A percentile compares a stretch with the other conserved stretches of the same genome.
phyloP scores from a whole-genome alignment of 2,329 filamentous ascomycete genomes.

The Fusarium marasasianum region DNA sequence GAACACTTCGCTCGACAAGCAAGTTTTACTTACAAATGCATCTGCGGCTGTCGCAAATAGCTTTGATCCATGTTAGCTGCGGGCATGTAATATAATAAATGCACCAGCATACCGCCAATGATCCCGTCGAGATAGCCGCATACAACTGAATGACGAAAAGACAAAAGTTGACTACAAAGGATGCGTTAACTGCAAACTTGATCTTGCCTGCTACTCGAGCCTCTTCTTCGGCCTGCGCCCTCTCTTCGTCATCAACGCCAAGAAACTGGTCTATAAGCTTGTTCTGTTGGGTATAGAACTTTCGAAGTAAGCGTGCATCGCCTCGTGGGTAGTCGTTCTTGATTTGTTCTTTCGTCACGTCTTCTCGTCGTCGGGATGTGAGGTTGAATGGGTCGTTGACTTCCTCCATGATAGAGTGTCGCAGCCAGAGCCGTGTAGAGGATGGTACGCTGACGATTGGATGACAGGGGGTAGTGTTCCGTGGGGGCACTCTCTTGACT shows the following conservation, averaged over 20 bases:
- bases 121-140: background rate
- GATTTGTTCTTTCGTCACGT: background rate
- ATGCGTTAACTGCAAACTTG: slow-evolving; percentile 4
- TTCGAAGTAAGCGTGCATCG: background rate
- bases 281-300: background rate
- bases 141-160: background rate
- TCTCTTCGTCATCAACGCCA: background rate
- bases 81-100: fast-evolving
- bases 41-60: background rate
- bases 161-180: slow-evolving; percentile 1
- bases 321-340: background rate
- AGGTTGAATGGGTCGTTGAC: background rate
- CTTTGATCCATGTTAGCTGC: background rate
- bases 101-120: background rate
- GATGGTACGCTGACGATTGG: background rate
- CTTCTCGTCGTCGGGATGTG: background rate
- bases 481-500: background rate
- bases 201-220: background rate
- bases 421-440: background rate
- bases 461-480: background rate
- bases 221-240: background rate
- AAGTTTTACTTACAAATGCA: background rate
- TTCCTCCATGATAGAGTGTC: background rate
- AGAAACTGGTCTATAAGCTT: background rate
- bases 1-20: fast-evolving